Percentiles rank a stretch among this genome's conserved stretches.
Evolutionary conservation across 1,284 basidiomycete species (phyloP).

Genomic region (Apiotrichum siamense): DNA sequence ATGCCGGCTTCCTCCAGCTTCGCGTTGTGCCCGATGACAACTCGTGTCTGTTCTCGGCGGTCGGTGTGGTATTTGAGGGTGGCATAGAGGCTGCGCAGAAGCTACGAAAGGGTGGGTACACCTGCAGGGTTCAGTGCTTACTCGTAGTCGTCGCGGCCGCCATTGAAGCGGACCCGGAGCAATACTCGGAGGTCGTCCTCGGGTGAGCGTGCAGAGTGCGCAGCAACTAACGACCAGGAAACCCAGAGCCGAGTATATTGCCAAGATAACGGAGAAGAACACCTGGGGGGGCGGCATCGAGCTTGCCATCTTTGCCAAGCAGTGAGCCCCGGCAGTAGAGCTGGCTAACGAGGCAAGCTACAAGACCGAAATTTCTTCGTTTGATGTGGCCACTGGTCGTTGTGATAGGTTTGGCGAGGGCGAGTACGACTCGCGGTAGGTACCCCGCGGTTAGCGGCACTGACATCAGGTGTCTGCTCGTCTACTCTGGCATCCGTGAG

Average conservation of each 20-base stretch:
- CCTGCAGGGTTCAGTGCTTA: neutral
- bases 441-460: neutral
- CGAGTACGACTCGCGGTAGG: conserved; percentile 43
- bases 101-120: conserved; percentile 36
- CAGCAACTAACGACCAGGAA: conserved; percentile 50
- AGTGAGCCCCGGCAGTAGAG: conserved; percentile 42
- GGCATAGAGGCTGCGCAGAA: conserved; percentile 54
- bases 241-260: conserved; percentile 67
- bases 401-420: conserved; percentile 72
- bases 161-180: conserved; percentile 63
- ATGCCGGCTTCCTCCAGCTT: conserved; percentile 46
- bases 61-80: conserved; percentile 77
- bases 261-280: conserved; percentile 66
- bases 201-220: conserved; percentile 54
- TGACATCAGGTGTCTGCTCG: conserved; percentile 53
- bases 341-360: conserved; percentile 48
- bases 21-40: conserved; percentile 88
- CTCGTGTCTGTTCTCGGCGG: conserved; percentile 81
- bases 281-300: conserved; percentile 95
- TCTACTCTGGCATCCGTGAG: conserved; percentile 80
- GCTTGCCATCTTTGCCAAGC: conserved; percentile 68
- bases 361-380: conserved; percentile 73
- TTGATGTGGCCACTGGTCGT: conserved; percentile 88
- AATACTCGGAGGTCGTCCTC: conserved; percentile 74
- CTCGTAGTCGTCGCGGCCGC: conserved; percentile 68